These are phyloP conservation scores for Funneliformis geosporum DNA, from an alignment of 192 early-diverging fungal species.

Conservation along the genomic window DNA sequence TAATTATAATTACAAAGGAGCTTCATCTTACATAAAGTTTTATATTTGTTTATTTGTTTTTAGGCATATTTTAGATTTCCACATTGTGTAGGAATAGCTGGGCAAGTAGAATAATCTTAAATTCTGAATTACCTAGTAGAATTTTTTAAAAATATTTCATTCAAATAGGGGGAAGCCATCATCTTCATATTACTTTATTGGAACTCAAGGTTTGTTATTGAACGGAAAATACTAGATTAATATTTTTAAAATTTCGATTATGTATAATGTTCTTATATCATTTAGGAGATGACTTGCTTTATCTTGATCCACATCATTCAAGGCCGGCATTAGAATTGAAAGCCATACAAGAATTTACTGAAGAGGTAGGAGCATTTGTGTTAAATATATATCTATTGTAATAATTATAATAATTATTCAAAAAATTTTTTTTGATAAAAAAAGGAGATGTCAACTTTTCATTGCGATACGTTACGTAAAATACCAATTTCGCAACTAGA, in stretches of 20 bases:
- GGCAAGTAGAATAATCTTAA: constrained; percentile 49
- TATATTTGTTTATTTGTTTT: background rate
- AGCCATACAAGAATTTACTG: constrained; percentile 45
- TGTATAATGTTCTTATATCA: background rate
- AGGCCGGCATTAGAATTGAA: constrained; percentile 65
- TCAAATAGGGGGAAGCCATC: constrained; percentile 79
- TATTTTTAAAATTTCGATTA: background rate
- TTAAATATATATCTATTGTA: constrained; percentile 18
- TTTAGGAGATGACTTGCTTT: constrained; percentile 75
- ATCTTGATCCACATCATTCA: constrained; percentile 91
- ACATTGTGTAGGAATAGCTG: constrained; percentile 88
- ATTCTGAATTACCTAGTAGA: background rate
- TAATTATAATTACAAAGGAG: background rate
- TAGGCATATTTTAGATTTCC: constrained; percentile 72
- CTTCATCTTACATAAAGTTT: background rate
- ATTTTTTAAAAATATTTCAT: constrained; percentile 3
- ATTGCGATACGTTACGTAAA: constrained; percentile 74
- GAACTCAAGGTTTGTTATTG: constrained; percentile 66
- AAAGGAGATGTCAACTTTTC: constrained; percentile 78
- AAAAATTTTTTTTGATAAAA: background rate
- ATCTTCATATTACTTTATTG: constrained; percentile 92
- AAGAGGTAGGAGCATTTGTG: constrained; percentile 43
- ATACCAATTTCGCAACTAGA: constrained; percentile 80
- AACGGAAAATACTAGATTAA: background rate
- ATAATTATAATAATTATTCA: background rate